Evolutionary conservation across 2,329 filamentous ascomycete species (phyloP).

Genomic region (Tolypocladium paradoxum): DNA sequence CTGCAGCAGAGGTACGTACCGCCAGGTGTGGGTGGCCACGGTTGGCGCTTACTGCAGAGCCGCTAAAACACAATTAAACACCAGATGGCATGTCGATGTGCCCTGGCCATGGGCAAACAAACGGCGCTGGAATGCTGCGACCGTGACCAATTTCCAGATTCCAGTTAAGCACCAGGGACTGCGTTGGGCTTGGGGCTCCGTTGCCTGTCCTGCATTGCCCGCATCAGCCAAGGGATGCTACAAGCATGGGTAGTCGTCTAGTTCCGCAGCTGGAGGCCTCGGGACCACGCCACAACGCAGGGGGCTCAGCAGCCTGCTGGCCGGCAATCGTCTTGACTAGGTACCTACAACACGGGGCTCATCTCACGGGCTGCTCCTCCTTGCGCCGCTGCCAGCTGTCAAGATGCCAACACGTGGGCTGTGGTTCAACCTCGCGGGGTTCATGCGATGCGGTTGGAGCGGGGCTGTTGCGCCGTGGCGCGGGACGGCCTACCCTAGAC

Average conservation of each 20-base stretch:
- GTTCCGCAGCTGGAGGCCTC: too few relatives aligned
- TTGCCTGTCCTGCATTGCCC: background rate
- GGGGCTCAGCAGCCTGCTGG: too few relatives aligned
- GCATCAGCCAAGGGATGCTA: too few relatives aligned
- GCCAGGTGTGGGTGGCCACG: background rate
- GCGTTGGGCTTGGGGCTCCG: background rate
- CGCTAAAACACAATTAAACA: conserved; percentile 1
- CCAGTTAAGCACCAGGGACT: background rate
- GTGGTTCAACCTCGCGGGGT: background rate
- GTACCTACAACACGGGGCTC: too few relatives aligned
- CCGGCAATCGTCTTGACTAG: too few relatives aligned
- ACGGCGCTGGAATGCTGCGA: background rate
- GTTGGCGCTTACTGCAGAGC: background rate
- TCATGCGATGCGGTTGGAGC: background rate
- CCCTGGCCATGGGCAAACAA: background rate
- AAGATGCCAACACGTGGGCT: background rate
- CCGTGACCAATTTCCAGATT: background rate
- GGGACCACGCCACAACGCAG: background rate
- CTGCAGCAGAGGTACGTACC: background rate
- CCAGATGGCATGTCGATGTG: background rate
- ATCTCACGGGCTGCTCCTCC: background rate
- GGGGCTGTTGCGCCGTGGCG: too few relatives aligned
- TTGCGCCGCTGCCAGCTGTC: background rate
- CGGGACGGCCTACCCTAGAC: background rate
- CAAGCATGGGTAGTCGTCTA: too few relatives aligned